Evolutionary conservation across 352 stramenopile species (phyloP), one percentile per base, ranked within the genome.

Genomic region (Phytophthora hybrid): DNA sequence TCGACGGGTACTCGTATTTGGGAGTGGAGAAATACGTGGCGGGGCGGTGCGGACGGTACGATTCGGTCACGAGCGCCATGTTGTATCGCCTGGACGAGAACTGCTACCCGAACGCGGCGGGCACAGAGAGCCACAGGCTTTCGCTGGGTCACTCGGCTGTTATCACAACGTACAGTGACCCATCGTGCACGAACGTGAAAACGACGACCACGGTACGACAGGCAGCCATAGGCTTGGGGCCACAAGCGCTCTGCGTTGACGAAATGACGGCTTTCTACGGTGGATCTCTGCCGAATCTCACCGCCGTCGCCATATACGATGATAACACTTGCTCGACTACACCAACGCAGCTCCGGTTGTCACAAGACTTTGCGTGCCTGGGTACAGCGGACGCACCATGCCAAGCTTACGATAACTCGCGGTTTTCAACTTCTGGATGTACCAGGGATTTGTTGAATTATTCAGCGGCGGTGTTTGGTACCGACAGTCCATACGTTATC

Each of bases 61-160:
- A 69, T n/a, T 41, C 34, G 2, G 6, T 69, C 9, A 21, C 21
- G 16, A 62, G 39, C 4, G 21, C 29, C 10, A 63, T 11, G 8
- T 5, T 62, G 16, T 69, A 63, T 31, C 62, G 32, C 5, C 39
- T 59, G 10, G 59, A 66, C 14, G 59, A 66, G 31, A 66, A 66
- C 16, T 66, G 62, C 52, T 46, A 69, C 52, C 4, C 62, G 19
- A 69, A 69, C 19, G 34, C 37, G 53, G 39, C 51, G 16, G 52
- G 62, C 11, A 69, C 62, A 0, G 13, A 26, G 19, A 62, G 62
- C 7, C 51, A 61, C 62, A 26, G 34, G 18, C 62, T 69, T 39
- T 51, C 62, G 3, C 52, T 61, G 8, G 37, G 37, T 10, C 52
- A 49, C 26, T 51, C 62, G 5, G 52, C 23, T 2, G 59, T 16